Evolutionary conservation across 169 alveolate species (phyloP).

Genomic region (Cryptosporidium tyzzeri): DNA sequence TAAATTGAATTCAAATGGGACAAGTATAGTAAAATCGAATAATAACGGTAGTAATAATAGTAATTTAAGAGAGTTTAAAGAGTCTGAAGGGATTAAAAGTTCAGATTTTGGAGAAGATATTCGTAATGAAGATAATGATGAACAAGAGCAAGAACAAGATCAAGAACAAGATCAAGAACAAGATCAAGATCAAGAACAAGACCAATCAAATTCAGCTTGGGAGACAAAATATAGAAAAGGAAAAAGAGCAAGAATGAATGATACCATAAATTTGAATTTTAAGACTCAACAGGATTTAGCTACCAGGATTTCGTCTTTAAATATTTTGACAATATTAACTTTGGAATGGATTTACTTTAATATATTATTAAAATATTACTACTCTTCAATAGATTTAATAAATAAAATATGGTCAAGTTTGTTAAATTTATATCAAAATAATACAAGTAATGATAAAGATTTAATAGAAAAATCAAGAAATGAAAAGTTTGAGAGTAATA

Average conservation of each 20-base stretch:
- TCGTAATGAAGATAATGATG: background rate
- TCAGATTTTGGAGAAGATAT: slow-evolving; percentile 3
- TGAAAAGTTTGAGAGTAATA: background rate
- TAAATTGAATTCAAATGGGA: background rate
- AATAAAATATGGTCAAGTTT: background rate
- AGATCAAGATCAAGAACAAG: background rate
- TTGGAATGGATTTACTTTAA: slow-evolving; percentile 44
- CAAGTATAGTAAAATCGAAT: background rate
- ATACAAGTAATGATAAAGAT: background rate
- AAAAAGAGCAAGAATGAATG: slow-evolving; percentile 32
- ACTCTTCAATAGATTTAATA: slow-evolving; percentile 11
- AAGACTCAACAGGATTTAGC: slow-evolving; percentile 41
- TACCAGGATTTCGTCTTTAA: slow-evolving; percentile 31
- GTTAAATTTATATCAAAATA: background rate
- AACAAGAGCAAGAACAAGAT: background rate
- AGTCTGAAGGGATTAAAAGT: background rate
- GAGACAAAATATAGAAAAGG: background rate
- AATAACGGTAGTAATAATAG: background rate
- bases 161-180: background rate
- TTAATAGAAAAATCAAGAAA: too few relatives aligned
- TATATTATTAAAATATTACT: background rate
- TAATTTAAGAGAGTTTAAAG: background rate
- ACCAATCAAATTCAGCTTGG: background rate
- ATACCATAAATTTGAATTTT: slow-evolving; percentile 2
- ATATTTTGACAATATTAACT: slow-evolving; percentile 29